Base-by-base conservation (phyloP, 1,284 basidiomycete species). In the Dichomitus squalens region DNA sequence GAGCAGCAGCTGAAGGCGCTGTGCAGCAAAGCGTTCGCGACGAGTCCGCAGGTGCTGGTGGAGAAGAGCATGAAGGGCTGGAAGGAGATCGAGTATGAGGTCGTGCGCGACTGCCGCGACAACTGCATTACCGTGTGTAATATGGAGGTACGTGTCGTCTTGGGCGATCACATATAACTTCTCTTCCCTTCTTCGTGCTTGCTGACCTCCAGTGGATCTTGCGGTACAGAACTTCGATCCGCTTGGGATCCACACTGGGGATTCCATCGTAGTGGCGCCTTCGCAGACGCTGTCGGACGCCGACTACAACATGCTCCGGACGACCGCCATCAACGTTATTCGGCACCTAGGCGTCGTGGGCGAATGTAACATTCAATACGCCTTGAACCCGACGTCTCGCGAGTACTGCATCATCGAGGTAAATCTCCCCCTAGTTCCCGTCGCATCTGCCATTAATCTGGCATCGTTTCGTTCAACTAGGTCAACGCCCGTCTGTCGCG, bases 71-170 rank as follows among this genome's bases (percentile, higher is more conserved):
- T 99, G 96, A 98, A 98, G 78, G 96, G 96, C 12, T 98, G 95
- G 95, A 98, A 99, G 78, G 96, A 99, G 79, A 95, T 98, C 66
- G 96, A 99, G 78, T 99, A 99, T 70, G 96, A 99, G 74, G 96
- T 99, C 51, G 96, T 98, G n/a, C 85, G 96, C 58, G 96, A 99
- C 76, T 97, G 95, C 77, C 83, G 93, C 65, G 92, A 98, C 75
- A 97, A 97, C 75, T 98, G 96, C 72, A 98, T 98, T 76, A 98
- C 95, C 1, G 96, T 98, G 63, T 99, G 97, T 77, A 99, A 99
- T 79, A 98, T 99, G 96, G 96, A 98, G 92, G 95, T 93, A 56
- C 59, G 87, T 33, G n/a, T n/a, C n/a, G n/a, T n/a, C n/a, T n/a
- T n/a, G n/a, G n/a, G n/a, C n/a, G n/a, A n/a, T 44, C 41, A 5